phyloP scores from a whole-genome alignment of 176 grass and related monocot species.

The Triticum dicoccoides region DNA sequence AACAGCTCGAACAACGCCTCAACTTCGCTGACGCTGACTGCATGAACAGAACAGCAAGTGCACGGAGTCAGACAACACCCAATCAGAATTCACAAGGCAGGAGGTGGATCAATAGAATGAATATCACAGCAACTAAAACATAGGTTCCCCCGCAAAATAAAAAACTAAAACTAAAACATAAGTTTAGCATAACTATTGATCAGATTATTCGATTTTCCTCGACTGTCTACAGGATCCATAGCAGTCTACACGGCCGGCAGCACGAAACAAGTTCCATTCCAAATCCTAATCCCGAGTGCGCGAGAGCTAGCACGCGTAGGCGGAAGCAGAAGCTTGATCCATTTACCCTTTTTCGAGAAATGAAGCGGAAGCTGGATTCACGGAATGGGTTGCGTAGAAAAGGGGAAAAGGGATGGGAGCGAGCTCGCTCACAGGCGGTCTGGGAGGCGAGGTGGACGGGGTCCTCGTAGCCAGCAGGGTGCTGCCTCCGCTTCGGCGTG shows the following conservation, averaged over 20 bases:
- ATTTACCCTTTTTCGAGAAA: neutral
- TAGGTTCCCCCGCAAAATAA: neutral
- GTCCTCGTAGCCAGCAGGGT: constrained; percentile 83
- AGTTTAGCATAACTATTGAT: neutral
- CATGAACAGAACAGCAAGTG: neutral
- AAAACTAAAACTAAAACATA: neutral
- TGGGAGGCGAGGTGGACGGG: constrained; percentile 73
- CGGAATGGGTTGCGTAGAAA: neutral
- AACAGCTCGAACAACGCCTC: constrained; percentile 92
- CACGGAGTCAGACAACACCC: neutral
- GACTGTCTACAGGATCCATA: neutral
- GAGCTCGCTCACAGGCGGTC: constrained; percentile 64
- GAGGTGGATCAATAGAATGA: neutral
- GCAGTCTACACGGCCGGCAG: neutral
- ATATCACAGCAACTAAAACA: neutral
- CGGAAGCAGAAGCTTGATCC: neutral
- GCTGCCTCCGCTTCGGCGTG: constrained; percentile 53
- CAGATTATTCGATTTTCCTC: neutral
- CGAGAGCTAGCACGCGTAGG: neutral
- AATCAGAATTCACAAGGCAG: neutral
- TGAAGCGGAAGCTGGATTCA: neutral
- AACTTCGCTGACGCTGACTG: constrained; percentile 92
- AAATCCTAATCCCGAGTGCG: neutral
- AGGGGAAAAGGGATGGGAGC: neutral
- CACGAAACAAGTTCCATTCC: neutral